phyloP scores from a whole-genome alignment of 805 yeast genomes.

The Deakozyma indianensis region DNA sequence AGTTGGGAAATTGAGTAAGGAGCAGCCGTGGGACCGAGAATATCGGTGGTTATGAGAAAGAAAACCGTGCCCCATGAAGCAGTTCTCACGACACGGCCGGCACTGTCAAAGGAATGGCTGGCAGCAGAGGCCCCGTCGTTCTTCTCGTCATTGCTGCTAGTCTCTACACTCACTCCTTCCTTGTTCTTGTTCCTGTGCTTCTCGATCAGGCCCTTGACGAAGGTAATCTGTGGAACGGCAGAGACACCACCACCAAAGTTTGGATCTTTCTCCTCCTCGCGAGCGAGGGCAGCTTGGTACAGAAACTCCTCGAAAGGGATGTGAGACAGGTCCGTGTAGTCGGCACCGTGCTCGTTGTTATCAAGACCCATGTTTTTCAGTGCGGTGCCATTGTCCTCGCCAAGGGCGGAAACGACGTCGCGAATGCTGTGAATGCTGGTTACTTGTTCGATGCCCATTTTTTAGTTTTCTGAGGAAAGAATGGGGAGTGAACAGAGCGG shows the following conservation, averaged over 20 bases:
- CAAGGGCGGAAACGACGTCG: too few relatives aligned
- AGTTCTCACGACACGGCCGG: too few relatives aligned
- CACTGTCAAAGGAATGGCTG: too few relatives aligned
- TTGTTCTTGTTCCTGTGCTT: neutral
- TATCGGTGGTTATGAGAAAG: slow-evolving; percentile 34
- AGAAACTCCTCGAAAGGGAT: neutral
- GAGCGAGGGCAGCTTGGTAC: neutral
- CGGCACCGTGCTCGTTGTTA: too few relatives aligned
- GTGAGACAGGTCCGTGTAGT: neutral
- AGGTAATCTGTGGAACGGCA: too few relatives aligned
- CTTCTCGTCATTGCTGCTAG: too few relatives aligned
- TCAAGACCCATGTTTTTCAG: slow-evolving; percentile 11
- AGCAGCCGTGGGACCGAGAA: slow-evolving; percentile 32
- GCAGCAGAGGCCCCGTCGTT: too few relatives aligned
- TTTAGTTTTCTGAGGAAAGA: too few relatives aligned
- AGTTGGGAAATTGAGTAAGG: slow-evolving; percentile 31
- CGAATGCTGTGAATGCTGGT: too few relatives aligned
- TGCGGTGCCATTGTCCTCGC: slow-evolving; percentile 9
- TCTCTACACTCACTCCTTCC: neutral
- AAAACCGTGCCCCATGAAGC: too few relatives aligned
- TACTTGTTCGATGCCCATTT: too few relatives aligned
- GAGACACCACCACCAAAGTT: neutral
- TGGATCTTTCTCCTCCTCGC: neutral
- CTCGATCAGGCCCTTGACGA: neutral
- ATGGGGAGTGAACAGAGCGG: too few relatives aligned